Percentiles rank a stretch among this genome's conserved stretches.
These are phyloP conservation scores for Nidularia sp. DNA, from an alignment of 768 basidiomycete species.

Conservation along the genomic window DNA sequence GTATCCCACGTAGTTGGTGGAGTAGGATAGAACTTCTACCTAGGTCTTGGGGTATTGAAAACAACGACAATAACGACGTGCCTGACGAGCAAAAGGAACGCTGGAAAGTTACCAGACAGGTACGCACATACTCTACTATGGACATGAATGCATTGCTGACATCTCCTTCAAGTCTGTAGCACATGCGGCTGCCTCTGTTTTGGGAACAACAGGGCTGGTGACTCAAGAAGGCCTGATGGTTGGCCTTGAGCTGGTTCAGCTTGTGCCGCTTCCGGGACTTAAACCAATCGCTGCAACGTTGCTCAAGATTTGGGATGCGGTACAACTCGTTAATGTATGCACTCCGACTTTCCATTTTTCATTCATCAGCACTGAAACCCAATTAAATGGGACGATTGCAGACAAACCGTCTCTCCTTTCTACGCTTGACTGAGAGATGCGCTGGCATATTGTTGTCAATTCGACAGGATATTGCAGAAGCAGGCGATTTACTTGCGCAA, in stretches of 20 bases:
- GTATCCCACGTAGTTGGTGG: neutral
- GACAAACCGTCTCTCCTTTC: slow-evolving; percentile 58
- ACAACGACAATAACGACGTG: slow-evolving; percentile 8
- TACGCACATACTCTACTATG: slow-evolving; percentile 5
- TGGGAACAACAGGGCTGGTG: slow-evolving; percentile 26
- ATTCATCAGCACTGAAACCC: neutral
- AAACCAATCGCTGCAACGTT: slow-evolving; percentile 41
- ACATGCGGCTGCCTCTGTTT: slow-evolving; percentile 22
- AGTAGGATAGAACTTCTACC: neutral
- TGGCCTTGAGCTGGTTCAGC: slow-evolving; percentile 31
- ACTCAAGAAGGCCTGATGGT: slow-evolving; percentile 30
- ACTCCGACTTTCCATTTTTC: neutral
- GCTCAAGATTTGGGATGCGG: slow-evolving; percentile 53
- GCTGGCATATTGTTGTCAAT: slow-evolving; percentile 56
- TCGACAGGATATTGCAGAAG: slow-evolving; percentile 44
- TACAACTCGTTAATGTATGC: slow-evolving; percentile 54
- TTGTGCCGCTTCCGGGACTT: slow-evolving; percentile 49
- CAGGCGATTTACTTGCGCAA: slow-evolving; percentile 34
- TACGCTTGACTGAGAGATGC: slow-evolving; percentile 60
- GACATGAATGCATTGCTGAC: neutral
- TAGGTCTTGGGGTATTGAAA: slow-evolving; percentile 15
- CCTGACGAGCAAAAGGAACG: slow-evolving; percentile 26
- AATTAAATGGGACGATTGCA: slow-evolving; percentile 13
- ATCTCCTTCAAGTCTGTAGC: slow-evolving; percentile 19
- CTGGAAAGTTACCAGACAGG: slow-evolving; percentile 25